phyloP scores from a whole-genome alignment of 176 grass and related monocot genomes.

The Lolium rigidum region DNA sequence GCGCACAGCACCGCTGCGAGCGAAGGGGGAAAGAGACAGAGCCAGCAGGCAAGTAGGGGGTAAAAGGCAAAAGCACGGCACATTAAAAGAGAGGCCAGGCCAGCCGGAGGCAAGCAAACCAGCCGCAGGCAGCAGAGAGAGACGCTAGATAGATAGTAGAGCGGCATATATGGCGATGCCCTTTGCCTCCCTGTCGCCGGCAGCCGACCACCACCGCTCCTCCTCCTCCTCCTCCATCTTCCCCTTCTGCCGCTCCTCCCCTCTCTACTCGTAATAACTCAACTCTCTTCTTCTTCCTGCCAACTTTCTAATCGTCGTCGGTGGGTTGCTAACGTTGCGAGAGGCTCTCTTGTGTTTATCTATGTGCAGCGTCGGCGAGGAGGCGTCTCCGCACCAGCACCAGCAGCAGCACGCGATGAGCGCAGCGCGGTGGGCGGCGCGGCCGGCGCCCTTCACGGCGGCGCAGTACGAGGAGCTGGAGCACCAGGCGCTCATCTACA shows the following conservation, averaged over 20 bases:
- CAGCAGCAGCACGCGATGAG: constrained; percentile 42
- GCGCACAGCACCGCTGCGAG: constrained; percentile 36
- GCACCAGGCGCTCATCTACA: constrained; percentile 88
- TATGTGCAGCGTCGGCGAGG: constrained; percentile 44
- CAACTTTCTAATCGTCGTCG: not conserved
- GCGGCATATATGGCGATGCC: constrained; percentile 78
- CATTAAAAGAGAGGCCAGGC: constrained; percentile 56
- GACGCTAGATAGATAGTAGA: not conserved
- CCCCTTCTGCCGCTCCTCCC: constrained; percentile 53
- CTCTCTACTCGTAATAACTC: constrained; percentile 50
- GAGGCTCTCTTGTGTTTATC: not conserved
- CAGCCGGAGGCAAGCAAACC: not conserved
- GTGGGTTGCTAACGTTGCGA: not conserved
- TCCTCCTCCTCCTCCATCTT: constrained; percentile 42
- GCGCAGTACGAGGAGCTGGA: constrained; percentile 95
- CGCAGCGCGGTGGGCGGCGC: constrained; percentile 43
- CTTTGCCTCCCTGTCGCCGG: constrained; percentile 79
- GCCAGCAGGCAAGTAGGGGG: constrained; percentile 40
- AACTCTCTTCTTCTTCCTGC: not conserved
- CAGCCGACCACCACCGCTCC: constrained; percentile 59
- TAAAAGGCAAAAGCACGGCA: constrained; percentile 63
- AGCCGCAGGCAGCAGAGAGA: constrained; percentile 23
- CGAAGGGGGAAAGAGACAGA: constrained; percentile 40
- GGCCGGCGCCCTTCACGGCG: constrained; percentile 70
- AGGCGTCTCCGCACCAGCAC: not conserved